Evolutionary conservation across 2,329 filamentous ascomycete genomes (phyloP).

Genomic region (Coniochaeta sp.): DNA sequence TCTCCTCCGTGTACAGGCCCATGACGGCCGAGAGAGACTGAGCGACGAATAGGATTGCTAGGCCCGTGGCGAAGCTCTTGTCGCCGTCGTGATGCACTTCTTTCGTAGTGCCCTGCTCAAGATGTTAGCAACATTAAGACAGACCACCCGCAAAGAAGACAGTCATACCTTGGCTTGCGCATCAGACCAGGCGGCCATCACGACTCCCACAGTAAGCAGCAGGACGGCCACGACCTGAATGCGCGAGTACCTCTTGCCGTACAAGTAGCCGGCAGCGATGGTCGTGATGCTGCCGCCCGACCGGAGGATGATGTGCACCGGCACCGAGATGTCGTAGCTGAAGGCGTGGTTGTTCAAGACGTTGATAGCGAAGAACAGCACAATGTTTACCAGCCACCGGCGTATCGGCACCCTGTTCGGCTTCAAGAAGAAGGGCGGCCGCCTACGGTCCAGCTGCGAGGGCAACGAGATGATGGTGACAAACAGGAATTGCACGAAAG

Average conservation of each 20-base stretch:
- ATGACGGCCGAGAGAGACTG: slow-evolving; percentile 89
- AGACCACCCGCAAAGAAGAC: too few relatives aligned
- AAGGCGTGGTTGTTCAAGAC: slow-evolving; percentile 97
- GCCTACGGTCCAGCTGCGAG: slow-evolving; percentile 62
- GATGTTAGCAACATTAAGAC: slow-evolving; percentile 15
- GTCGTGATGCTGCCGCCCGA: slow-evolving; percentile 95
- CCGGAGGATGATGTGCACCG: slow-evolving; percentile 91
- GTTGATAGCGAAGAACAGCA: slow-evolving; percentile 89
- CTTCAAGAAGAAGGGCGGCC: slow-evolving; percentile 65
- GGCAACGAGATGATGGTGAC: slow-evolving; percentile 73
- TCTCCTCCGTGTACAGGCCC: slow-evolving; percentile 89
- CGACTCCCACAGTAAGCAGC: slow-evolving; percentile 78
- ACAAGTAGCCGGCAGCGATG: slow-evolving; percentile 81
- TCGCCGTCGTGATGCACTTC: slow-evolving; percentile 18
- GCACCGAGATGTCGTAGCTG: slow-evolving; percentile 92
- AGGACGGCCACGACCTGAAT: slow-evolving; percentile 77
- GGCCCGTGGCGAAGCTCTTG: slow-evolving; percentile 55
- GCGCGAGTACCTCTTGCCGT: slow-evolving; percentile 75
- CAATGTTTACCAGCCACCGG: slow-evolving; percentile 83
- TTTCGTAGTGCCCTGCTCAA: slow-evolving; percentile 13
- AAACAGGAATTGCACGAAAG: slow-evolving; percentile 82
- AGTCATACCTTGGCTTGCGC: slow-evolving; percentile 66
- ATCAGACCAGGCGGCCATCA: slow-evolving; percentile 85
- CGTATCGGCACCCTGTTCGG: slow-evolving; percentile 73
- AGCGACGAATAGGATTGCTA: slow-evolving; percentile 76